Conservation (phyloP, 441 rosid genomes). For the Syzygium syzygioides region DNA sequence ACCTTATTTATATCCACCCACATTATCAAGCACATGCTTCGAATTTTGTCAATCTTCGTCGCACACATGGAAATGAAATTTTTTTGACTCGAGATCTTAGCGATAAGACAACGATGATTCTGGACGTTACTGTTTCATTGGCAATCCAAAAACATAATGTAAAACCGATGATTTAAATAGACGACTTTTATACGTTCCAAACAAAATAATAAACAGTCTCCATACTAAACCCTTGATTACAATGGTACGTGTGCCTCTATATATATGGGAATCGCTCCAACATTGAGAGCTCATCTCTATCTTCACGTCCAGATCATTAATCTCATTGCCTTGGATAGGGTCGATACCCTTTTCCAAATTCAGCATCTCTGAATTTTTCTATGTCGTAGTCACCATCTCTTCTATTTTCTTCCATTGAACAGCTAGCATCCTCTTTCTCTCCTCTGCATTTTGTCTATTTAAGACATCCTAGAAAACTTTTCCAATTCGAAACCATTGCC, state of each 20-base stretch:
- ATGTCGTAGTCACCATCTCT: background rate
- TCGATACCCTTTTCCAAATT: background rate
- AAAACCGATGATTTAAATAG: background rate
- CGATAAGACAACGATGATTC: background rate
- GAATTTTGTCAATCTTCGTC: background rate
- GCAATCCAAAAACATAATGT: background rate
- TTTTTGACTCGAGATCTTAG: background rate
- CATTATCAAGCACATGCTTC: background rate
- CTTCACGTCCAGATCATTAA: background rate
- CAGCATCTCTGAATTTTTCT: background rate
- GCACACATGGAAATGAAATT: background rate
- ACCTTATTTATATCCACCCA: background rate
- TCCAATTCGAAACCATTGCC: background rate
- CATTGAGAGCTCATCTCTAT: background rate
- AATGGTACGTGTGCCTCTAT: background rate
- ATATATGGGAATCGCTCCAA: background rate
- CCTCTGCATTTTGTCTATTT: background rate
- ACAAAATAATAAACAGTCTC: background rate
- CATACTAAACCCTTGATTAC: background rate
- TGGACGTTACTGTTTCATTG: background rate
- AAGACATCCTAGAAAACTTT: background rate
- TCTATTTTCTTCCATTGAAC: background rate
- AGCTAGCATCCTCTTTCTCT: background rate
- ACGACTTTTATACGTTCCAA: background rate
- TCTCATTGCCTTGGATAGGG: background rate